These are phyloP conservation scores for Chamaecyparis obtusa DNA, from an alignment of 75 land plant species.

Conservation along the genomic window DNA sequence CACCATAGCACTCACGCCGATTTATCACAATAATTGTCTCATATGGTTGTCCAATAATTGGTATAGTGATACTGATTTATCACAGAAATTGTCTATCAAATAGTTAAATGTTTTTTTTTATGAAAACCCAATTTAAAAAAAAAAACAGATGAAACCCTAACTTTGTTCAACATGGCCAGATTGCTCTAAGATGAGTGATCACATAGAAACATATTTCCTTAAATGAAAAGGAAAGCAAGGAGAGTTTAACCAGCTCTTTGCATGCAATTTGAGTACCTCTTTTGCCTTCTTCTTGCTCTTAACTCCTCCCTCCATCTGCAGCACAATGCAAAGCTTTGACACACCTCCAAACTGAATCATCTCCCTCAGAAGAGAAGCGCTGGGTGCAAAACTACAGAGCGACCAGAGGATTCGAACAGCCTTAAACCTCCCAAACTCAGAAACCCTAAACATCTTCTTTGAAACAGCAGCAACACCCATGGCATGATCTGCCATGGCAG, in stretches of 20 bases:
- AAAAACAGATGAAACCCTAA: neutral
- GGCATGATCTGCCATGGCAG: slow-evolving; percentile 36
- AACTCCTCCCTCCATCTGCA: slow-evolving; percentile 26
- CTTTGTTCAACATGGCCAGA: neutral
- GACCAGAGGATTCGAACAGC: slow-evolving; percentile 36
- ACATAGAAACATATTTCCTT: slow-evolving; percentile 17
- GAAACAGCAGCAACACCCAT: slow-evolving; percentile 29
- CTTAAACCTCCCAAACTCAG: slow-evolving; percentile 29
- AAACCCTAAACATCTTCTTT: slow-evolving; percentile 39
- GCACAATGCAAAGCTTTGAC: slow-evolving; percentile 34
- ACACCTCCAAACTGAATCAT: slow-evolving; percentile 49
- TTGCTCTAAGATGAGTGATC: neutral
- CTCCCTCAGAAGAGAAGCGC: slow-evolving; percentile 37
- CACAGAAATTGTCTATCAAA: too few species aligned
- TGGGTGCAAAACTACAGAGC: slow-evolving; percentile 24
- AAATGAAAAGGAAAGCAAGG: slow-evolving; percentile 33
- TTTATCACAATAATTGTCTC: too few species aligned
- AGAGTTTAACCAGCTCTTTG: slow-evolving; percentile 20
- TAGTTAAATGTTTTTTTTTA: too few species aligned
- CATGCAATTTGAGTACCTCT: slow-evolving; percentile 46
- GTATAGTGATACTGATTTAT: too few species aligned
- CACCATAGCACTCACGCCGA: too few species aligned
- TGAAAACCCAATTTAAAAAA: too few species aligned
- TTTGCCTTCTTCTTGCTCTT: slow-evolving; percentile 41
- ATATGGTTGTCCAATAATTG: too few species aligned